Evolutionary conservation across 768 basidiomycete genomes (phyloP), one percentile per base, ranked within the genome.

Genomic region (Trametes cingulata): DNA sequence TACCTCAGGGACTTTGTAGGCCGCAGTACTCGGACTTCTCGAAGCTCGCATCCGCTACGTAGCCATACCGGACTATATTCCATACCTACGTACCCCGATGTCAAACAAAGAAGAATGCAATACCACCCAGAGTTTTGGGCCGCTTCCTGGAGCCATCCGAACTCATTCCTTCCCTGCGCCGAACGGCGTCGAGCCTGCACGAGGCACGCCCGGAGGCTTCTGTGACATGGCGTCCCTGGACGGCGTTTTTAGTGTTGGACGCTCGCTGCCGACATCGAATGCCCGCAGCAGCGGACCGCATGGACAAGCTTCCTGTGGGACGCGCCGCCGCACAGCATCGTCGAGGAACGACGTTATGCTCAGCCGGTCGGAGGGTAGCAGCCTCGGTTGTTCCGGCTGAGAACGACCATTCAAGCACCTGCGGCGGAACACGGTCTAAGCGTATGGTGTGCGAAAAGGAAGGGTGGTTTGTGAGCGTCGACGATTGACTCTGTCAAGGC

Each of bases 1-100:
- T 49, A 25, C 35, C 24, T 42, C 29, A 49, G 56, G 56, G 56
- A 57, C 56, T 57, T 57, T 57, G 56, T 49, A 57, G 56, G 56
- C 56, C 47, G 25, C n/a, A n/a, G 6, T 27, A 14, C 35, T 33
- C 56, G 56, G 47, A 57, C 56, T 41, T 25, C 42, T 36, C 53
- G 51, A 22, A 15, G 35, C 45, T 40, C 55, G 45, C 47, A 49
- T 24, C 52, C 52, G 41, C 52, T 43, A 54, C 56, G 47, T 50
- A 56, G 37, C 37, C 46, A 57, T 49, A 57, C 56, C 56, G 56
- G 56, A 57, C 56, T 19, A n/a, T 57, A 13, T 42, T 25, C 5
- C n/a, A 43, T 45, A 24, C 37, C 47, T 57, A 57, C 56, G 39
- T 57, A 57, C 56, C 1, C 25, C 20, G 37, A 50, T 42, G 56